These are phyloP conservation scores for Pseudogymnoascus sp. DNA, from an alignment of 2,329 filamentous ascomycete species.

Conservation along the genomic window DNA sequence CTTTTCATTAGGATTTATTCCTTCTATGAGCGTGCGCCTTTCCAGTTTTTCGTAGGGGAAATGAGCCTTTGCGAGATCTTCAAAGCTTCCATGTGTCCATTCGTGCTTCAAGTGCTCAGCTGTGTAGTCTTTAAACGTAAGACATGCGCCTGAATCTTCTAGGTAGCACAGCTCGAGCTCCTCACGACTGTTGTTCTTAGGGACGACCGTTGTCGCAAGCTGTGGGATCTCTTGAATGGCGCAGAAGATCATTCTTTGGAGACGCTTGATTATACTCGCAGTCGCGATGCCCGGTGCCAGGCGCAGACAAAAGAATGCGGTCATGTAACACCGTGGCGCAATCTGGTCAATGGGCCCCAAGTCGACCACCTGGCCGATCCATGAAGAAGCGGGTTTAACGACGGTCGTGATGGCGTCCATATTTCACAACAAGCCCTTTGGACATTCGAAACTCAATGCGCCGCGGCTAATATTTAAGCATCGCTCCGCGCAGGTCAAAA, in stretches of 20 bases:
- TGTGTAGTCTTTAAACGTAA: not conserved
- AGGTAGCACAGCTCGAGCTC: not conserved
- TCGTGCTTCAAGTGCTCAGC: not conserved
- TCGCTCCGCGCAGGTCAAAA: not conserved
- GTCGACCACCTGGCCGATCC: not conserved
- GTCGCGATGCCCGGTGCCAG: not conserved
- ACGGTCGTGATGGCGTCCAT: not conserved
- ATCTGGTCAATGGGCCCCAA: constrained; percentile 2
- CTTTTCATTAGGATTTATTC: not conserved
- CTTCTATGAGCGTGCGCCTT: not conserved
- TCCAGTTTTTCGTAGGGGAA: not conserved
- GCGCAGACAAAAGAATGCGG: not conserved
- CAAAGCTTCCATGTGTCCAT: constrained; percentile 7
- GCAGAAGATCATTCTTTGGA: not conserved
- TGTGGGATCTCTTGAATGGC: not conserved
- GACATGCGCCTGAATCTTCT: not conserved
- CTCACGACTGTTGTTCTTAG: constrained; percentile 1
- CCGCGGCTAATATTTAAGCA: not conserved
- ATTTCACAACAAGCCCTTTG: not conserved
- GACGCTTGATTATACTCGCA: not conserved
- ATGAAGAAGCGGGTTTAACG: not conserved
- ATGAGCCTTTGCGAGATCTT: not conserved
- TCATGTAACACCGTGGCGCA: not conserved
- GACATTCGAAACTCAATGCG: not conserved
- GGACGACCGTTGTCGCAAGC: not conserved